Evolutionary conservation across 1,284 basidiomycete species (phyloP).

Genomic region (Moniliella sp.): DNA sequence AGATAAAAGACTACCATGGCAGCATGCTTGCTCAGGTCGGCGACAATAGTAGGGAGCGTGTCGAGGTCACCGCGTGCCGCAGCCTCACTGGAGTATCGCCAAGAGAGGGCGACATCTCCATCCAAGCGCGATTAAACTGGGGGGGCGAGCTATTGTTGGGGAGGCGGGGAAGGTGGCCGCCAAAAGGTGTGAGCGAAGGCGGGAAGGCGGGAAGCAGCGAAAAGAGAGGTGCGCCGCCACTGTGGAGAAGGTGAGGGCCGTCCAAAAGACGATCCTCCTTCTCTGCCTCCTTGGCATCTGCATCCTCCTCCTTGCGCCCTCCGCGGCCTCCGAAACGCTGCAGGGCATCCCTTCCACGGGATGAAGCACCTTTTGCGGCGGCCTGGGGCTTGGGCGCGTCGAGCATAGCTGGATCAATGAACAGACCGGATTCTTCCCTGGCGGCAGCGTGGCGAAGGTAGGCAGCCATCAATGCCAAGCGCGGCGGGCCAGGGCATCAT

Average conservation of each 20-base stretch:
- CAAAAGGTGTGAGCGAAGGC: constrained; percentile 13
- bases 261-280: too few relatives aligned
- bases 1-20: constrained; percentile 67
- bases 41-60: constrained; percentile 7
- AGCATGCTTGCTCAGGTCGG: constrained; percentile 35
- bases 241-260: constrained; percentile 6
- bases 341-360: constrained; percentile 1
- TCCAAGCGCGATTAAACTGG: constrained; percentile 11
- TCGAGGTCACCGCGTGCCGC: constrained; percentile 9
- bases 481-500: constrained; percentile 67
- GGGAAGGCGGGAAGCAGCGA: constrained; percentile 19
- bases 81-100: constrained; percentile 4
- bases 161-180: constrained; percentile 2
- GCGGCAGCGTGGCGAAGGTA: constrained; percentile 47
- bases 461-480: constrained; percentile 48
- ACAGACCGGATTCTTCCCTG: constrained; percentile 12
- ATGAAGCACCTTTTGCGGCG: constrained; percentile 43
- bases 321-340: constrained; percentile 2
- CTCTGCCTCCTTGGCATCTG: constrained; percentile 1
- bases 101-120: constrained; percentile 3
- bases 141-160: constrained; percentile 1
- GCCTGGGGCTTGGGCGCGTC: constrained; percentile 41
- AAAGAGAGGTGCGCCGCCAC: constrained; percentile 8
- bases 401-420: not conserved
- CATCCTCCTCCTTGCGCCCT: constrained; percentile 1